Evolutionary conservation across 768 basidiomycete species (phyloP).

Genomic region (Auricularia auricula-judae): DNA sequence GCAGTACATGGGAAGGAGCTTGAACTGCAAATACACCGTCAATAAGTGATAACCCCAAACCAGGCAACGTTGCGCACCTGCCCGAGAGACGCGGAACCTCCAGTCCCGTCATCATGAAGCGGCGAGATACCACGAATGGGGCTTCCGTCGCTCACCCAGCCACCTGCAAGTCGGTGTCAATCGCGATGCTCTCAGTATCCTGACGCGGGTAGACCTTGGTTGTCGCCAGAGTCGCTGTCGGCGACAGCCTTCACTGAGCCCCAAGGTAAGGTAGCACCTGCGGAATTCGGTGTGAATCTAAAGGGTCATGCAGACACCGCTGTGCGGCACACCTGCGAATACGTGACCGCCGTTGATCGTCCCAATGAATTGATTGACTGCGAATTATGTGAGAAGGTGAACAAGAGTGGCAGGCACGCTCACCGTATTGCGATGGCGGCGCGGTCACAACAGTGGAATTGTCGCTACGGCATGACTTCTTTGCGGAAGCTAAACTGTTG

Average conservation of each 20-base stretch:
- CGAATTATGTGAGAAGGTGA: background rate
- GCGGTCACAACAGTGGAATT: too few species aligned
- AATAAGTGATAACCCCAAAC: background rate
- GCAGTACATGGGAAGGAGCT: background rate
- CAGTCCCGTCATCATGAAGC: slow-evolving; percentile 11
- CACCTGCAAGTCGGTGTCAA: background rate
- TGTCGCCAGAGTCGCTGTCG: slow-evolving; percentile 7
- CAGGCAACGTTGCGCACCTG: background rate
- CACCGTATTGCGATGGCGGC: background rate
- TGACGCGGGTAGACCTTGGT: slow-evolving; percentile 3
- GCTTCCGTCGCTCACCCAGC: slow-evolving; percentile 9
- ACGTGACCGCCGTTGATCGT: slow-evolving; percentile 55
- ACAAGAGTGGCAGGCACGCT: background rate
- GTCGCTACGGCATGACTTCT: too few species aligned
- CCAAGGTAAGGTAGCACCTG: slow-evolving; percentile 13
- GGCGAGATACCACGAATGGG: slow-evolving; percentile 9
- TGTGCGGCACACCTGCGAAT: slow-evolving; percentile 34
- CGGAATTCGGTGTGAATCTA: too few species aligned
- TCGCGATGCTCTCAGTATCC: background rate
- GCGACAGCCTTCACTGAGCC: slow-evolving; percentile 7
- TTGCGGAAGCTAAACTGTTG: too few species aligned
- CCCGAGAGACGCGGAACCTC: slow-evolving; percentile 8
- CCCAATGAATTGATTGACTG: slow-evolving; percentile 51
- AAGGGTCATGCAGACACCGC: too few species aligned
- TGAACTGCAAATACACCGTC: background rate